phyloP scores from a whole-genome alignment of 495 filamentous ascomycete genomes.

The Talaromyces trachyspermus region DNA sequence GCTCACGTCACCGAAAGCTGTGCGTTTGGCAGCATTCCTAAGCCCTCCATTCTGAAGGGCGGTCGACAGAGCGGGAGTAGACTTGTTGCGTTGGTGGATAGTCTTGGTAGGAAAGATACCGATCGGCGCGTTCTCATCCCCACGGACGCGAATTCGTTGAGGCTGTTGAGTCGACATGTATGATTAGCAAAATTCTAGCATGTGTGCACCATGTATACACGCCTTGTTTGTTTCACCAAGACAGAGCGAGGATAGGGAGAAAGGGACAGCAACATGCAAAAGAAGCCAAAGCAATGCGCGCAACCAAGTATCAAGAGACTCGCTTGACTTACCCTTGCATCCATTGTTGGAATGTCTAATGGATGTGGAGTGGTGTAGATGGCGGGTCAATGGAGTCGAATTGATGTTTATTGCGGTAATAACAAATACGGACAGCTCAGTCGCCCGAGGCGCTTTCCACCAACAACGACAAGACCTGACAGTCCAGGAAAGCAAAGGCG shows the following conservation, averaged over 20 bases:
- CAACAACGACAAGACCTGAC: conserved; percentile 22
- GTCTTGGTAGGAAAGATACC: conserved; percentile 45
- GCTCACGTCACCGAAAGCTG: conserved; percentile 74
- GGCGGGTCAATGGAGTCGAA: too few species aligned
- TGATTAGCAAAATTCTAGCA: too few species aligned
- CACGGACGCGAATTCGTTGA: conserved; percentile 59
- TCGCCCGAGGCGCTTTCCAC: conserved; percentile 10
- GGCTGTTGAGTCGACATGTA: conserved; percentile 47
- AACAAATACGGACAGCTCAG: neutral
- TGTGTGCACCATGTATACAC: too few species aligned
- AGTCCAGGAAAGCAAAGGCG: neutral
- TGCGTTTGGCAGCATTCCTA: conserved; percentile 65
- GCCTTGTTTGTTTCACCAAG: too few species aligned
- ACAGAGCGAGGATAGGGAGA: too few species aligned
- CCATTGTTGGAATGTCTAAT: neutral
- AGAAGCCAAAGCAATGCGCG: conserved; percentile 10
- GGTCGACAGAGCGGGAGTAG: conserved; percentile 58
- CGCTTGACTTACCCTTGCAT: conserved; percentile 8
- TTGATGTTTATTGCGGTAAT: too few species aligned
- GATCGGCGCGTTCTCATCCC: conserved; percentile 68
- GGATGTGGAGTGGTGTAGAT: too few species aligned
- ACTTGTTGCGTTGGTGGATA: conserved; percentile 76
- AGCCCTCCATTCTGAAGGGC: conserved; percentile 48
- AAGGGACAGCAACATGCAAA: conserved; percentile 4
- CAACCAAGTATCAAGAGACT: conserved; percentile 11